Evolutionary conservation across 495 filamentous ascomycete species (phyloP).

Genomic region (Aspergillus ostianus): DNA sequence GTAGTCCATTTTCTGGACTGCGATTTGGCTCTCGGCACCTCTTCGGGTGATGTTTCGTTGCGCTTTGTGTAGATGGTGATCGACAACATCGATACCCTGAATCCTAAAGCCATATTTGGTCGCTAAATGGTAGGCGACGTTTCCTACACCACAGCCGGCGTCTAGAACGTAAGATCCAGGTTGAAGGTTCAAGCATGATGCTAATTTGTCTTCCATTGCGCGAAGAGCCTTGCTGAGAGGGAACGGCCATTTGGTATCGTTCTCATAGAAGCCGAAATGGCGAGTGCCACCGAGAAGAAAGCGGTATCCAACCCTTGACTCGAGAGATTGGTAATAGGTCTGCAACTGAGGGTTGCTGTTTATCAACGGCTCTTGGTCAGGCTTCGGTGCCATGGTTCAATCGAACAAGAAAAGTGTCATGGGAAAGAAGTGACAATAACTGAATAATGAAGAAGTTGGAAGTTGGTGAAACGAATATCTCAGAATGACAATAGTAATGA

Average conservation of each 20-base stretch:
- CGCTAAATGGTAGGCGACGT: slow-evolving; percentile 50
- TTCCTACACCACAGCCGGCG: slow-evolving; percentile 51
- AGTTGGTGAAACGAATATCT: too few species aligned
- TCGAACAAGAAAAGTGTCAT: too few species aligned
- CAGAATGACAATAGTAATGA: too few species aligned
- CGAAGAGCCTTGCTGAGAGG: slow-evolving; percentile 39
- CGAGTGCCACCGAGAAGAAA: slow-evolving; percentile 49
- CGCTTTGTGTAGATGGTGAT: slow-evolving; percentile 49
- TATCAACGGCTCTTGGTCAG: slow-evolving; percentile 25
- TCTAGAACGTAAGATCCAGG: slow-evolving; percentile 46
- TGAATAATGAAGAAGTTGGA: too few species aligned
- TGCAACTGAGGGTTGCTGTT: slow-evolving; percentile 38
- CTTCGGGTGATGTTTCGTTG: slow-evolving; percentile 36
- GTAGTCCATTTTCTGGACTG: slow-evolving; percentile 49
- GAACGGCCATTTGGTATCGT: slow-evolving; percentile 50
- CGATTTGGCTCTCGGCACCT: slow-evolving; percentile 31
- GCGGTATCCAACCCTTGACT: slow-evolving; percentile 51
- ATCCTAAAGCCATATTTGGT: slow-evolving; percentile 37
- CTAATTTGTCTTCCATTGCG: slow-evolving; percentile 50
- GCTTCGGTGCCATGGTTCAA: slow-evolving; percentile 15
- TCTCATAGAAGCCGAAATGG: slow-evolving; percentile 52
- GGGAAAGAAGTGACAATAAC: too few species aligned
- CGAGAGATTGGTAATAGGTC: slow-evolving; percentile 43
- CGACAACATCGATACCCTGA: slow-evolving; percentile 50
- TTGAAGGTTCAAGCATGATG: slow-evolving; percentile 36